phyloP scores from a whole-genome alignment of 306 rosid species.

The Ammopiptanthus mongolicus region DNA sequence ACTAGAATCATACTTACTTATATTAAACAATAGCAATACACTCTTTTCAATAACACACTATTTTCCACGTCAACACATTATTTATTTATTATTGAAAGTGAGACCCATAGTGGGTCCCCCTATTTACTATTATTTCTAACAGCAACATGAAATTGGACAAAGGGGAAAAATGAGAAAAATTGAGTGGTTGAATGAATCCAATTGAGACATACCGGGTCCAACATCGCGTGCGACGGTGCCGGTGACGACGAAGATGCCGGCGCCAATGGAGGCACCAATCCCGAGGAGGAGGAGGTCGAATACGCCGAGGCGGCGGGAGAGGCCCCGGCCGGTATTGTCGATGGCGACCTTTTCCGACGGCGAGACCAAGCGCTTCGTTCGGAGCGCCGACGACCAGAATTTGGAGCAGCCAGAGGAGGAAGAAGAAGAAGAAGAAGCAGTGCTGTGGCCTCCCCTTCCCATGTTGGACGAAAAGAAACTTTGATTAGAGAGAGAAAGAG shows the following conservation, averaged over 20 bases:
- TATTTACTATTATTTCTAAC: not conserved
- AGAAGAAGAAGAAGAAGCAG: constrained; percentile 6
- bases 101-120: too few relatives aligned
- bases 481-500: not conserved
- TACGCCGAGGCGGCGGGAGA: constrained; percentile 76
- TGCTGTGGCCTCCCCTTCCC: constrained; percentile 29
- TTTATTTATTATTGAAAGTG: too few relatives aligned
- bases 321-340: constrained; percentile 52
- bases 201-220: constrained; percentile 58
- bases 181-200: not conserved
- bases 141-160: not conserved
- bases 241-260: constrained; percentile 88
- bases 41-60: too few relatives aligned
- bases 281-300: constrained; percentile 85
- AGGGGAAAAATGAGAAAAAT: not conserved
- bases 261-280: constrained; percentile 92
- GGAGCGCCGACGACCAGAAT: constrained; percentile 75
- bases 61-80: too few relatives aligned
- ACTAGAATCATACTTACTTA: not conserved
- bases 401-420: constrained; percentile 38
- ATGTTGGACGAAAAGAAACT: constrained; percentile 1
- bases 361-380: constrained; percentile 51
- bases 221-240: constrained; percentile 94
- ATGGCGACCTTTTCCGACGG: constrained; percentile 49
- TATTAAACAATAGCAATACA: too few relatives aligned